These are phyloP conservation scores for Lasiodiplodia citricola DNA, from an alignment of 2,329 filamentous ascomycete species.

Conservation along the genomic window DNA sequence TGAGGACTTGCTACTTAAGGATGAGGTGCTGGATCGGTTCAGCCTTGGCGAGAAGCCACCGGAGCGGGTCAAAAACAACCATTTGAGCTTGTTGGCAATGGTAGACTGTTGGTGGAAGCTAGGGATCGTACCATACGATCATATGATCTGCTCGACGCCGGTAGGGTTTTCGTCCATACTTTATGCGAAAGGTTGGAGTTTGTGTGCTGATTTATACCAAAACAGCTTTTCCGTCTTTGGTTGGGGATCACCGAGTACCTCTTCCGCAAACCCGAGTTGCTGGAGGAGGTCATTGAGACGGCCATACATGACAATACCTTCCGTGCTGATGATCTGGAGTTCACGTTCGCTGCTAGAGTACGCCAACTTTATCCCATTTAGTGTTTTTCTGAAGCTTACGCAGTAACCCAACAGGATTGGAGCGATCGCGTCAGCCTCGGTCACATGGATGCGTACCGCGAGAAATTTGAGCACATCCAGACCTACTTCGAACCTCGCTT, in stretches of 20 bases:
- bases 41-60: constrained; percentile 74
- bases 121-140: constrained; percentile 94
- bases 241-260: constrained; percentile 96
- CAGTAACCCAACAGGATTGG: constrained; percentile 69
- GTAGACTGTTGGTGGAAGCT: constrained; percentile 98
- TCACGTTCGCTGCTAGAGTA: constrained; percentile 89
- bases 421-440: constrained; percentile 90
- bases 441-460: constrained; percentile 90
- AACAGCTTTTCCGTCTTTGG: constrained; percentile 86
- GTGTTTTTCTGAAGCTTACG: constrained; percentile 5
- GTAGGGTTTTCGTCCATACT: constrained; percentile 47
- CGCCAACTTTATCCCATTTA: constrained; percentile 32
- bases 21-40: constrained; percentile 86
- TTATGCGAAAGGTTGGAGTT: neutral
- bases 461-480: constrained; percentile 90
- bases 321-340: constrained; percentile 94
- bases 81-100: constrained; percentile 91
- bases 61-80: constrained; percentile 82
- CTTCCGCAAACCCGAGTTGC: constrained; percentile 79
- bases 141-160: constrained; percentile 99
- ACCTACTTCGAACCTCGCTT: constrained; percentile 91
- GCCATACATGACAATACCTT: constrained; percentile 91
- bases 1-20: constrained; percentile 70
- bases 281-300: constrained; percentile 84
- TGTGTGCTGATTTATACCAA: neutral